Percentiles rank a stretch among this genome's conserved stretches.
These are phyloP conservation scores for Penicillium sclerotiorum DNA, from an alignment of 2,329 filamentous ascomycete species.

Conservation along the genomic window DNA sequence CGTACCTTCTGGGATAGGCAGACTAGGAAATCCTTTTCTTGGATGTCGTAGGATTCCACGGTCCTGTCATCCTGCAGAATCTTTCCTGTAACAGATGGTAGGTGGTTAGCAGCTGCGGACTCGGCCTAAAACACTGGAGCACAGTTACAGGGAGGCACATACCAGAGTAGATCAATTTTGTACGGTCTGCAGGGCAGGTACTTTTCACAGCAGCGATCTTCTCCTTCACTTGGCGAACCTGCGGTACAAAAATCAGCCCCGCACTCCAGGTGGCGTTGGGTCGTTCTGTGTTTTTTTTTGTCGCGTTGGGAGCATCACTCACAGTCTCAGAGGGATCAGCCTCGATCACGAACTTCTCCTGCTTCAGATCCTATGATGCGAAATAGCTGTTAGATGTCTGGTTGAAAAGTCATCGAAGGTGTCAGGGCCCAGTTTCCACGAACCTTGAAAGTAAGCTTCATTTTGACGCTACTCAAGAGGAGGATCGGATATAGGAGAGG, in stretches of 20 bases:
- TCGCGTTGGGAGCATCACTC: slow-evolving; percentile 45
- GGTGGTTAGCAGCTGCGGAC: slow-evolving; percentile 4
- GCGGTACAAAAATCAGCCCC: slow-evolving; percentile 36
- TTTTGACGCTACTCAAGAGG: slow-evolving; percentile 47
- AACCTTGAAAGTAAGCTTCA: slow-evolving; percentile 76
- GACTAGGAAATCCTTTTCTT: slow-evolving; percentile 99
- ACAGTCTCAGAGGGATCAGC: slow-evolving; percentile 91
- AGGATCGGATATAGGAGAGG: slow-evolving; percentile 12
- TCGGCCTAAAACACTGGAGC: background rate
- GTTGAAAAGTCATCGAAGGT: slow-evolving; percentile 17
- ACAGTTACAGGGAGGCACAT: slow-evolving; percentile 39
- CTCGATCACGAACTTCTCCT: slow-evolving; percentile 97
- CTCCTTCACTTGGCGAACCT: slow-evolving; percentile 90
- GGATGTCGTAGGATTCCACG: slow-evolving; percentile 94
- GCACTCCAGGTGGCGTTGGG: slow-evolving; percentile 27
- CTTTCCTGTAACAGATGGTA: slow-evolving; percentile 67
- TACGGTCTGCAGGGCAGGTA: slow-evolving; percentile 77
- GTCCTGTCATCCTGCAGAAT: slow-evolving; percentile 98
- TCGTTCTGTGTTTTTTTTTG: too few species aligned
- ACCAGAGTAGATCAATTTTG: slow-evolving; percentile 99
- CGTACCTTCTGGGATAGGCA: slow-evolving; percentile 96
- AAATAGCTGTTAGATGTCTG: slow-evolving; percentile 21
- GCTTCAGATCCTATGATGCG: slow-evolving; percentile 80
- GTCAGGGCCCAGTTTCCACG: slow-evolving; percentile 24
- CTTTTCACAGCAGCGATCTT: slow-evolving; percentile 91